Evolutionary conservation across 495 filamentous ascomycete species (phyloP), one percentile per base, ranked within the genome.

Genomic region (Penicillium ucsense): DNA sequence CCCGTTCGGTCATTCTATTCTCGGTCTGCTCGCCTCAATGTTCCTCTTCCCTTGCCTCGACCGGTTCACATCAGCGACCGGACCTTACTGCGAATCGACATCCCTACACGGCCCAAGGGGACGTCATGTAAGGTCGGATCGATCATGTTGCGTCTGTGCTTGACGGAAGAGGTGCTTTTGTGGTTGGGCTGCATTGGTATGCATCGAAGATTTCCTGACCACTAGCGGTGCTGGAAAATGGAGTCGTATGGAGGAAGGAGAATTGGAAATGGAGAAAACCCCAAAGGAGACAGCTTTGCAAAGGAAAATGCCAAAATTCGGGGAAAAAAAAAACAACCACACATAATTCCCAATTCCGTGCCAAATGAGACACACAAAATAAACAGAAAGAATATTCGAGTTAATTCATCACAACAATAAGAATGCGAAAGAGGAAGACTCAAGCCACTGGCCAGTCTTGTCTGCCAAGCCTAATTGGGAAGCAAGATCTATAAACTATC

Each of bases 141-240:
- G 64, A 66, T 60, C 63, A 62, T 54, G 63, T 57, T 55, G 20
- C 49, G 61, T 67, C 67, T 55, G 64, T 70, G 65, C 65, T 49
- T 50, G 41, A 42, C 47, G 10, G 37, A 27, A 11, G 12, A 27
- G 5, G 59, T 51, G 35, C 57, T 59, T 70, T 66, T 73, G 70
- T 20, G 20, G 20, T 73, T 73, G 70, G 71, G 65, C 53, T 57
- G 63, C 67, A 68, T 62, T 66, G 67, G 67, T 60, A 73, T 73
- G 69, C 66, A 61, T 60, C 60, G 48, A 53, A 43, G 44, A 38
- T 50, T 43, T 54, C 49, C 52, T 1, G 58, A 50, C 55, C 60
- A 54, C 48, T 46, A 20, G 20, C 20, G 20, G 20, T 20, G 20
- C 20, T 20, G 20, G 20, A 20, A 20, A 20, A 20, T 20, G 20